These are phyloP conservation scores for Fusarium coffeatum DNA, from an alignment of 2,329 filamentous ascomycete genomes.

Conservation along the genomic window DNA sequence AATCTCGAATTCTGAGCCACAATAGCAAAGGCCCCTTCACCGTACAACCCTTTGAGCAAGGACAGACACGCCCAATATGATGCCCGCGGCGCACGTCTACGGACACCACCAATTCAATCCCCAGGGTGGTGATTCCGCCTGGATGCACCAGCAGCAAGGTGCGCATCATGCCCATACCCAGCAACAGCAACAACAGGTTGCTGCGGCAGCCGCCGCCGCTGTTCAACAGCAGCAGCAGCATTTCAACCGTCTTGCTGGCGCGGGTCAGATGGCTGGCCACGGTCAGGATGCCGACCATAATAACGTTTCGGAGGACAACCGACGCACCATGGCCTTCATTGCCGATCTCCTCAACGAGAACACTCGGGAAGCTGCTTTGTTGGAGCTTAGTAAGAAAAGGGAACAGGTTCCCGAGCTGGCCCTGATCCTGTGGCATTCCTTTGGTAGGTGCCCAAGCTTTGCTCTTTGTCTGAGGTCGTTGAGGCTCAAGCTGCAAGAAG, in stretches of 20 bases:
- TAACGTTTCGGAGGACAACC: slow-evolving; percentile 87
- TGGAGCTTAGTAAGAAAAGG: slow-evolving; percentile 98
- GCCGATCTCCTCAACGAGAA: slow-evolving; percentile 89
- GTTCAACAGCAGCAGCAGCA: slow-evolving; percentile 68
- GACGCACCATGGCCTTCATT: slow-evolving; percentile 91
- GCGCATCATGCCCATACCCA: slow-evolving; percentile 69
- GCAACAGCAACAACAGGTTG: slow-evolving; percentile 59
- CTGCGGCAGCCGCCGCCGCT: slow-evolving; percentile 60
- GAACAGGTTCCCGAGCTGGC: slow-evolving; percentile 98
- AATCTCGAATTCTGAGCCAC: not conserved
- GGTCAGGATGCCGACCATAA: slow-evolving; percentile 69
- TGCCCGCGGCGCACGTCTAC: slow-evolving; percentile 73
- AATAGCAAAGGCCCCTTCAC: not conserved
- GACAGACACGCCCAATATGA: slow-evolving; percentile 61
- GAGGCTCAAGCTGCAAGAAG: slow-evolving; percentile 21
- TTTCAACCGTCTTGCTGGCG: slow-evolving; percentile 76
- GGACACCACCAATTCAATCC: slow-evolving; percentile 75
- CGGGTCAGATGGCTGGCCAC: slow-evolving; percentile 59
- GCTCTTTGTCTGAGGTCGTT: not conserved
- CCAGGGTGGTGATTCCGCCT: slow-evolving; percentile 68
- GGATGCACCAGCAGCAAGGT: slow-evolving; percentile 73
- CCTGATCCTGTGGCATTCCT: slow-evolving; percentile 97
- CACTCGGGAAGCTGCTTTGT: slow-evolving; percentile 87
- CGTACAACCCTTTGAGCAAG: slow-evolving; percentile 12
- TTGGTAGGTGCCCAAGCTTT: slow-evolving; percentile 71